These are phyloP conservation scores for Penicillium verhagenii DNA, from an alignment of 495 filamentous ascomycete species.

Conservation along the genomic window DNA sequence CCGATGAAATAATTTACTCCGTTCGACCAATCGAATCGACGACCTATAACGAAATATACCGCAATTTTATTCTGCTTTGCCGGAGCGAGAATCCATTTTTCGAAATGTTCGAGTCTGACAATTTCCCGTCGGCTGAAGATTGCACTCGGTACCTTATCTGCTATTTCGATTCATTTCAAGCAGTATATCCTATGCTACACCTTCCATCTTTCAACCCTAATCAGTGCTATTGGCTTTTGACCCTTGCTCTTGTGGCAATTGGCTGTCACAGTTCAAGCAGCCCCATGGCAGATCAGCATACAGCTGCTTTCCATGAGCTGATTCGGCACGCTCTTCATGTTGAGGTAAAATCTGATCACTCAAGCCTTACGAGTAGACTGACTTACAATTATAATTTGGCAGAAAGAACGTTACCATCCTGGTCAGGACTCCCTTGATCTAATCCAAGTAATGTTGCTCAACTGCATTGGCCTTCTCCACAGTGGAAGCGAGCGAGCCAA, in stretches of 20 bases:
- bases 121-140: conserved; percentile 34
- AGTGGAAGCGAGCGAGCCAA: conserved; percentile 31
- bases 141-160: conserved; percentile 33
- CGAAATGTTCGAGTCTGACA: conserved; percentile 32
- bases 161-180: conserved; percentile 42
- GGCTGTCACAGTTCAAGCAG: conserved; percentile 39
- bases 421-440: conserved; percentile 30
- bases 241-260: conserved; percentile 44
- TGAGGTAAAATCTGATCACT: conserved; percentile 26
- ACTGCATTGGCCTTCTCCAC: conserved; percentile 44
- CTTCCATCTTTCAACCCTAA: conserved; percentile 39
- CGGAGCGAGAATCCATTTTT: conserved; percentile 35
- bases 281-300: conserved; percentile 26
- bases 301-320: conserved; percentile 43
- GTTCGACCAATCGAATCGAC: conserved; percentile 25
- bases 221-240: conserved; percentile 42
- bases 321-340: conserved; percentile 38
- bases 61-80: conserved; percentile 37
- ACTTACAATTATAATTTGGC: conserved; percentile 1
- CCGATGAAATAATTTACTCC: conserved; percentile 12
- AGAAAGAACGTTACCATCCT: conserved; percentile 29
- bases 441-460: conserved; percentile 38
- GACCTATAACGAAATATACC: conserved; percentile 36
- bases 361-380: background rate
- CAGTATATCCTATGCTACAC: conserved; percentile 48